These are phyloP conservation scores for Podaxis pistillaris DNA, from an alignment of 768 basidiomycete genomes.

Conservation along the genomic window DNA sequence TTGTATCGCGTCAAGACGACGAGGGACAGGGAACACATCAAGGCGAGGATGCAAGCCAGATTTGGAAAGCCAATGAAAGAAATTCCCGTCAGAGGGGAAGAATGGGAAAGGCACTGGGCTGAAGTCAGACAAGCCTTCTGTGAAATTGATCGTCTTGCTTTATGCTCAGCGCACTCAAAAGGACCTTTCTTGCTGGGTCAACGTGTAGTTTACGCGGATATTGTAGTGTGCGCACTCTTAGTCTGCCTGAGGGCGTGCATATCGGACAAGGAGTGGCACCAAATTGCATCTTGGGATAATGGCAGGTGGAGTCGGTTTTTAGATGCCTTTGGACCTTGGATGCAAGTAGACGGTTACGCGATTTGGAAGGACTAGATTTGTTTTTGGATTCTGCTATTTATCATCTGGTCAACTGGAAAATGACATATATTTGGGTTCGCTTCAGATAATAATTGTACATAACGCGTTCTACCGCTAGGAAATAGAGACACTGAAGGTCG, in stretches of 20 bases:
- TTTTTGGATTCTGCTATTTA: too few relatives aligned
- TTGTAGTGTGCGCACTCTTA: neutral
- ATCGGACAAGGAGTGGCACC: neutral
- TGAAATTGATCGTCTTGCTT: neutral
- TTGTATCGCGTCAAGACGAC: too few relatives aligned
- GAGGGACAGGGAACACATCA: too few relatives aligned
- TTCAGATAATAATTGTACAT: neutral
- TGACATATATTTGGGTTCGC: neutral
- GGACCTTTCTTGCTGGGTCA: neutral
- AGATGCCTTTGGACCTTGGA: neutral
- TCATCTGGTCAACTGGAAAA: too few relatives aligned
- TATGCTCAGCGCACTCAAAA: neutral
- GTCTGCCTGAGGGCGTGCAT: neutral
- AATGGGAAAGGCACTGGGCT: neutral
- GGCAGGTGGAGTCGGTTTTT: neutral
- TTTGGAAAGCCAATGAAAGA: constrained; percentile 16
- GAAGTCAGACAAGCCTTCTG: neutral
- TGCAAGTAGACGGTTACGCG: neutral
- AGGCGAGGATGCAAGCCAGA: too few relatives aligned
- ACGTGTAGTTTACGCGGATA: neutral
- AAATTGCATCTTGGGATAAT: neutral
- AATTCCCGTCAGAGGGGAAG: constrained; percentile 12
- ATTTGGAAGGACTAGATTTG: neutral
- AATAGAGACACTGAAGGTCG: constrained; percentile 3
- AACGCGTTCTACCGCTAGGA: neutral